Base-by-base conservation (phyloP, 441 rosid species). In the Rhodomyrtus psidioides region DNA sequence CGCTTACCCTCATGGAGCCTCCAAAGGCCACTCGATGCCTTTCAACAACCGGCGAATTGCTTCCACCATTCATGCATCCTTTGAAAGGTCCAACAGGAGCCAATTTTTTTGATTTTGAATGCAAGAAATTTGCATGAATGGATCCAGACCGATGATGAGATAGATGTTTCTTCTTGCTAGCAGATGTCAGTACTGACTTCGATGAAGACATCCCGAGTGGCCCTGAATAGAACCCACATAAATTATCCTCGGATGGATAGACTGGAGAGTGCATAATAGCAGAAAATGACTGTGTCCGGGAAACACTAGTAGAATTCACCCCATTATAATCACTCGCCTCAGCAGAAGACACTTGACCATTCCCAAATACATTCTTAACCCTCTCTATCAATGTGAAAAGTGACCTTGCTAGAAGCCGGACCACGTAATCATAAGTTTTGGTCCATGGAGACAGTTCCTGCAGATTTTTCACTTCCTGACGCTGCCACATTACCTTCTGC, bases 391-490 rank as follows among this genome's bases (percentile, higher is more conserved):
- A 53, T 7, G 97, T 91, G 79, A 92, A 87, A 87, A 94, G 93
- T 14, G 97, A 93, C 86, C 93, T 91, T 51, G 91, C 90, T 65
- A 94, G 84, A 84, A 94, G 93, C 56, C 94, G 91, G 70, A 92
- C 94, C 58, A 81, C 56, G 56, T 94, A 92, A 87, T 94, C 97
- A 85, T 91, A 91, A 74, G 92, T 93, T 91, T 92, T 86, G 90
- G 65, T 83, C 95, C 95, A 93, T 0, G 93, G 95, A 57, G 94
- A 94, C 90, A 91, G 90, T 59, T 94, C 95, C 19, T 90, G 92
- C 30, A 94, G 87, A 90, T 88, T 91, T 84, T 84, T 93, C 65
- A 94, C 94, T 87, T 91, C 93, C 86, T 90, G 92, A 14, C 89
- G 92, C 82, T 92, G 97, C 89, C 89, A 86, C 55, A 58, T 62